phyloP scores from a whole-genome alignment of 1,284 basidiomycete species.

The Ceratorhiza oryzae-sativae region DNA sequence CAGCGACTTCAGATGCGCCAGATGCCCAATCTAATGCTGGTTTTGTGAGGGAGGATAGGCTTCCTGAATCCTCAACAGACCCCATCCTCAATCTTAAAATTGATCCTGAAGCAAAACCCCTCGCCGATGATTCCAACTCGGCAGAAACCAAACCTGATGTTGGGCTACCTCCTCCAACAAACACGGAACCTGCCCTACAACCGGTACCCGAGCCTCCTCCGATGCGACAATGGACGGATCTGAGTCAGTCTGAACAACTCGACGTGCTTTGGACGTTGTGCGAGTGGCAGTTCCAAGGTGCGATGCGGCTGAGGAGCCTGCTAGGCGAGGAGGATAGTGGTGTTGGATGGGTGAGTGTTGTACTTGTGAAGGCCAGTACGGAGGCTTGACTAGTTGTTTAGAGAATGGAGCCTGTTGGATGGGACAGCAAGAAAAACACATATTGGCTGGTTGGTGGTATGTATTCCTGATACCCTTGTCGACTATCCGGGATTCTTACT shows the following conservation, averaged over 20 bases:
- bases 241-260: conserved; percentile 74
- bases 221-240: conserved; percentile 64
- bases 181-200: background rate
- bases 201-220: conserved; percentile 3
- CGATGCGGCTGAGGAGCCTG: conserved; percentile 65
- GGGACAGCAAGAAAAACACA: conserved; percentile 79
- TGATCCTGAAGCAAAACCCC: background rate
- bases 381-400: conserved; percentile 47
- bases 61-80: conserved; percentile 48
- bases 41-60: conserved; percentile 36
- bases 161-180: background rate
- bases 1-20: background rate
- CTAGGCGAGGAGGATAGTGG: conserved; percentile 81
- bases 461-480: conserved; percentile 41
- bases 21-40: background rate
- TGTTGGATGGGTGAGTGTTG: conserved; percentile 70
- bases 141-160: background rate
- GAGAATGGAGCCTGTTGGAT: conserved; percentile 88
- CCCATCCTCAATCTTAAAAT: background rate
- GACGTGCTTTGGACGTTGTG: conserved; percentile 74
- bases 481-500: background rate
- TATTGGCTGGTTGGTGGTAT: conserved; percentile 88
- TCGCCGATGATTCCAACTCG: background rate
- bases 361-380: background rate
- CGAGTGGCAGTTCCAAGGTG: conserved; percentile 84